Base-by-base conservation (phyloP, 2,329 filamentous ascomycete genomes). In the Exophiala sp. region DNA sequence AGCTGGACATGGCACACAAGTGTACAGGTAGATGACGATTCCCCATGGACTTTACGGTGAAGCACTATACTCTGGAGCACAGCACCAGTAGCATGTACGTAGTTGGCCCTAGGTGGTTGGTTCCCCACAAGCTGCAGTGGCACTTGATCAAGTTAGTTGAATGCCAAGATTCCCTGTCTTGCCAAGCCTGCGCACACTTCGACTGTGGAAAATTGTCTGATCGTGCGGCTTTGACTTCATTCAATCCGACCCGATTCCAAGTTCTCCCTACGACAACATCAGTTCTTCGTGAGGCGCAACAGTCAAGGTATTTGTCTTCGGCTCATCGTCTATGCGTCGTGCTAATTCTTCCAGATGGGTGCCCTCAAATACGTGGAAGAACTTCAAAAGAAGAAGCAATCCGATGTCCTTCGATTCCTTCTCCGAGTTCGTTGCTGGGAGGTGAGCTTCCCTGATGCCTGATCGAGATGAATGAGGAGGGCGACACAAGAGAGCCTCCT, bases 321-420 rank as follows among this genome's bases (percentile, higher is more conserved):
- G 13, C 11, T 1, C 1, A 11, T 21, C 10, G 43, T 21, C 22
- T 3, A 39, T 22, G 5, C 18, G 14, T 23, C 8, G 11, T 13
- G 24, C 50, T 53, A 41, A 56, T 40, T 46, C 4, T 21, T 32
- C 7, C 32, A 91, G 83, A 96, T 96, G 93, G 93, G 93, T 87
- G 91, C 91, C 81, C 88, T 96, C 77, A 98, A 98, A 81, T 98
- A 95, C 82, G 88, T 98, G 79, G 94, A 98, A 85, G 93, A 98
- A 84, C 86, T 98, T 81, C 89, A 96, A 78, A 97, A 98, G 89
- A 96, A 95, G 88, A 98, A 98, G 89, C 93, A 98, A 86, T 95
- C 88, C 76, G 93, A 98, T 83, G 86, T 98, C 73, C 88, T 97
- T 81, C 90, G 90, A 81, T 98, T 98, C 84, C 86, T 98, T 79